These are phyloP conservation scores for Stropharia rugosoannulata DNA, from an alignment of 768 basidiomycete species.

Conservation along the genomic window DNA sequence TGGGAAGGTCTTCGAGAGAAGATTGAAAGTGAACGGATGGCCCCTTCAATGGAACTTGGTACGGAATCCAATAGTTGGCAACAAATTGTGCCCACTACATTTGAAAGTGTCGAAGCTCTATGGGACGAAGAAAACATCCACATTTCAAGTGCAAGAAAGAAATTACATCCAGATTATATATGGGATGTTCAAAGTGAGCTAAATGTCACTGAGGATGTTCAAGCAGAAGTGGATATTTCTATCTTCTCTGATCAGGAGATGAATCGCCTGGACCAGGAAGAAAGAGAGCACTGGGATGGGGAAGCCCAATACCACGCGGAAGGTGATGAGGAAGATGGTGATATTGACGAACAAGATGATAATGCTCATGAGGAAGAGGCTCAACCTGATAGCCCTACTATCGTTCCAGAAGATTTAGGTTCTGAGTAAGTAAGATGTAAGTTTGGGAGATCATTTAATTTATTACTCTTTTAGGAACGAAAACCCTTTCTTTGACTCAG, in stretches of 20 bases:
- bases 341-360: not conserved
- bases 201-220: constrained; percentile 21
- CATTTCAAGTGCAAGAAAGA: constrained; percentile 14
- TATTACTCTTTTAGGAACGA: not conserved
- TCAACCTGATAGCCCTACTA: not conserved
- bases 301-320: constrained; percentile 13
- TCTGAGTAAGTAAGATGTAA: not conserved
- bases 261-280: constrained; percentile 24
- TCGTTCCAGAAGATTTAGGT: not conserved
- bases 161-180: constrained; percentile 7
- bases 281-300: constrained; percentile 15
- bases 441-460: not conserved
- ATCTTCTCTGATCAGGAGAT: constrained; percentile 53
- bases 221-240: constrained; percentile 50
- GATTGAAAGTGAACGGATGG: constrained; percentile 46
- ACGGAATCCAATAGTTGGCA: constrained; percentile 48
- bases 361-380: not conserved
- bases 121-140: constrained; percentile 65
- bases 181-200: constrained; percentile 17
- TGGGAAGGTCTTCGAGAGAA: constrained; percentile 70
- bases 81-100: constrained; percentile 79
- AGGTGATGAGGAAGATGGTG: constrained; percentile 12
- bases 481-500: not conserved
- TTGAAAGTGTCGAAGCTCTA: constrained; percentile 85
- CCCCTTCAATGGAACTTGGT: constrained; percentile 16